Evolutionary conservation across 176 grass and related monocot species (phyloP).

Genomic region (Paspalum notatum): DNA sequence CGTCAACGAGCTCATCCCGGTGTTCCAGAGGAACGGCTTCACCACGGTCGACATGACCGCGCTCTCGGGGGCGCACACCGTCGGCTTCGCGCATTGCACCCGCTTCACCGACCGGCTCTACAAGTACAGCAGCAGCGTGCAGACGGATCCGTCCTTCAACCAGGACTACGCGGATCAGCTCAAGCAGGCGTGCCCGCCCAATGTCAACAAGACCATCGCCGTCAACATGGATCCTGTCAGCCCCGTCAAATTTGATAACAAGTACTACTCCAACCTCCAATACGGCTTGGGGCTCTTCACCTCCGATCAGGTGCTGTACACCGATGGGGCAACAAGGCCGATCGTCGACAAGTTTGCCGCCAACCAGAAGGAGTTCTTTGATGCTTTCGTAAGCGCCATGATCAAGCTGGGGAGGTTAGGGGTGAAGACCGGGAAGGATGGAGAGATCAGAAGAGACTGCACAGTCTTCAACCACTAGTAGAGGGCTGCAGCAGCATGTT

Average conservation of each 20-base stretch:
- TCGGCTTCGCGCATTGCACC: conserved; percentile 82
- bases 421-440: conserved; percentile 61
- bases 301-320: conserved; percentile 69
- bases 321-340: conserved; percentile 13
- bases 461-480: conserved; percentile 74
- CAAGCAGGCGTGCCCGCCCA: conserved; percentile 60
- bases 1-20: conserved; percentile 47
- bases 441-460: conserved; percentile 79
- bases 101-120: conserved; percentile 72
- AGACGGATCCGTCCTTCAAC: conserved; percentile 57
- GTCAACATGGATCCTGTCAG: conserved; percentile 84
- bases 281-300: conserved; percentile 72
- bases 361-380: conserved; percentile 62
- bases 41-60: conserved; percentile 56
- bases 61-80: conserved; percentile 87
- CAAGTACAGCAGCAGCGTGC: conserved; percentile 18
- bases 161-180: conserved; percentile 51
- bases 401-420: conserved; percentile 69
- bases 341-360: conserved; percentile 53
- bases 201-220: conserved; percentile 66
- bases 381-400: conserved; percentile 52
- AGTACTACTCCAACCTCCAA: conserved; percentile 61
- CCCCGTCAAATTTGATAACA: conserved; percentile 76
- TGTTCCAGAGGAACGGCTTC: conserved; percentile 55
- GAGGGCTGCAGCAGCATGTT: conserved; percentile 18